phyloP scores from a whole-genome alignment of 768 basidiomycete species.

The Agaricus subrufescens region DNA sequence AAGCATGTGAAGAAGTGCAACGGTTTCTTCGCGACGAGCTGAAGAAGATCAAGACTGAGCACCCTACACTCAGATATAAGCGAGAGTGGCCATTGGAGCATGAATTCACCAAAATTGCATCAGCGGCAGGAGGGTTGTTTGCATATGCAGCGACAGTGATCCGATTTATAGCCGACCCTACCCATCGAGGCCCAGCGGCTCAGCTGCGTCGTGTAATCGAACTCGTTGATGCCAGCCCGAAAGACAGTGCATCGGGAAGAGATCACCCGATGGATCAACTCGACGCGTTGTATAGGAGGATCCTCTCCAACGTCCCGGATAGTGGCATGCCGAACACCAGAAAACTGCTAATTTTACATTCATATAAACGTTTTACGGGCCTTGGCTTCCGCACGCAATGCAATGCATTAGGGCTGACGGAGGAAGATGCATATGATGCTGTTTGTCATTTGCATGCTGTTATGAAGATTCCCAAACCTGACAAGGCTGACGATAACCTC shows the following conservation, averaged over 20 bases:
- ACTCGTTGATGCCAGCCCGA: not conserved
- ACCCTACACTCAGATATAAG: not conserved
- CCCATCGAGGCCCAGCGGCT: not conserved
- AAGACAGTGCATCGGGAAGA: not conserved
- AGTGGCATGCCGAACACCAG: not conserved
- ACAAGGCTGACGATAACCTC: not conserved
- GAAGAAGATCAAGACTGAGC: constrained; percentile 2
- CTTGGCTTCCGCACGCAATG: not conserved
- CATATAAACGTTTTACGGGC: not conserved
- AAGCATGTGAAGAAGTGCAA: constrained; percentile 15
- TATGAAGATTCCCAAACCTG: not conserved
- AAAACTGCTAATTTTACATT: not conserved
- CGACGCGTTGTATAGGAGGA: not conserved
- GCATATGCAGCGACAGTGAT: constrained; percentile 20
- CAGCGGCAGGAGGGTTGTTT: constrained; percentile 20
- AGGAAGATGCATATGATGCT: not conserved
- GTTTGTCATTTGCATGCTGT: not conserved
- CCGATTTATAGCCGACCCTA: constrained; percentile 15
- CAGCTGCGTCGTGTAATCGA: not conserved
- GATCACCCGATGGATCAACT: not conserved
- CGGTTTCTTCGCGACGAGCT: constrained; percentile 1
- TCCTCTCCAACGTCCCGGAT: not conserved
- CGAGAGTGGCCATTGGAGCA: constrained; percentile 16
- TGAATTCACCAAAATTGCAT: constrained; percentile 9
- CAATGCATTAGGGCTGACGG: not conserved